These are phyloP conservation scores for Hymenoscyphus infarciens DNA, from an alignment of 2,329 filamentous ascomycete species.

Conservation along the genomic window DNA sequence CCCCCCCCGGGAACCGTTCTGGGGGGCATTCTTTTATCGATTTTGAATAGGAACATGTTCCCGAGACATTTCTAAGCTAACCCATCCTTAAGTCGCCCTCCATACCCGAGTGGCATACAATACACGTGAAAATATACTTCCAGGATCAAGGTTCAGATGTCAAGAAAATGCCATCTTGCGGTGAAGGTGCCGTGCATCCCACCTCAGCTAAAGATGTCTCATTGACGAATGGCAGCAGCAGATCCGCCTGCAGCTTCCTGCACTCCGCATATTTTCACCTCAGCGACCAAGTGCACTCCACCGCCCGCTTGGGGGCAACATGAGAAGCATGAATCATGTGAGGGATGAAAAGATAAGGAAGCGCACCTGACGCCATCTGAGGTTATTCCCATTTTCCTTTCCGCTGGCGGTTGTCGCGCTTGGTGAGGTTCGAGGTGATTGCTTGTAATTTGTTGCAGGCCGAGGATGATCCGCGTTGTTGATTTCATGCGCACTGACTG, in stretches of 20 bases:
- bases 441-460: not conserved
- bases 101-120: too few relatives aligned
- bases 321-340: slow-evolving; percentile 17
- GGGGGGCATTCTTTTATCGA: too few relatives aligned
- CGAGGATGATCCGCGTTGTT: not conserved
- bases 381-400: slow-evolving; percentile 4
- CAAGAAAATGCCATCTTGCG: not conserved
- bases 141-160: not conserved
- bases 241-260: slow-evolving; percentile 2
- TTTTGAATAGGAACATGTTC: too few relatives aligned
- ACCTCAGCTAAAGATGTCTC: not conserved
- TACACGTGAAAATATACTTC: not conserved
- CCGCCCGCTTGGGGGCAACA: not conserved
- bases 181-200: not conserved
- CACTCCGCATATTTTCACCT: slow-evolving; percentile 12
- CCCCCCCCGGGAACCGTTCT: too few relatives aligned
- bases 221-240: not conserved
- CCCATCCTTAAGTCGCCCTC: not conserved
- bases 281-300: slow-evolving; percentile 2
- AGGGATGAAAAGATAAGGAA: slow-evolving; percentile 17
- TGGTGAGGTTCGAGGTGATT: not conserved
- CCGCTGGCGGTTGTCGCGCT: not conserved
- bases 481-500: slow-evolving; percentile 3
- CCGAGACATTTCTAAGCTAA: slow-evolving; percentile 1
- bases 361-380: slow-evolving; percentile 5